Percentiles rank a stretch among this genome's conserved stretches.
Evolutionary conservation across 2,329 filamentous ascomycete genomes (phyloP).

Genomic region (Bertia moriformis): DNA sequence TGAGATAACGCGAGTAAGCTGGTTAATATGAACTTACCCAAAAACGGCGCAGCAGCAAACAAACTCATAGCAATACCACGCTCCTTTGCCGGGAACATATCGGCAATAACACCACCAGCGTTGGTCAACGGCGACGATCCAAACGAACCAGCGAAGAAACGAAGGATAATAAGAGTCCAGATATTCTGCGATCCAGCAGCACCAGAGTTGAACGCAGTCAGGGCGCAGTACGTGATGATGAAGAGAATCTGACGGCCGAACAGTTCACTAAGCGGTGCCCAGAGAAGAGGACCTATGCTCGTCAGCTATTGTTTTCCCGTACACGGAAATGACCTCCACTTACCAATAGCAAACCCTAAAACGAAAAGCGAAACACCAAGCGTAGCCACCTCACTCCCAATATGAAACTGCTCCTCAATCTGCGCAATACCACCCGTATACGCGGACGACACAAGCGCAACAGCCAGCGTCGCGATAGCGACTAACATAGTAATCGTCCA

Average conservation of each 20-base stretch:
- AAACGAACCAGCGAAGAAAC: slow-evolving; percentile 26
- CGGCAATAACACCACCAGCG: slow-evolving; percentile 27
- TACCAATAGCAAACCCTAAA: background rate
- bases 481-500: slow-evolving; percentile 51
- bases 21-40: slow-evolving; percentile 13
- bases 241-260: slow-evolving; percentile 17
- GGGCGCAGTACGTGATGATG: slow-evolving; percentile 16
- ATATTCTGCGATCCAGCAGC: slow-evolving; percentile 26
- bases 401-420: background rate
- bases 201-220: slow-evolving; percentile 15
- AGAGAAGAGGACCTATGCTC: slow-evolving; percentile 14
- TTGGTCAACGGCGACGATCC: slow-evolving; percentile 26
- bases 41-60: slow-evolving; percentile 25
- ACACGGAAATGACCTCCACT: background rate
- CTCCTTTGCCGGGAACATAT: slow-evolving; percentile 24
- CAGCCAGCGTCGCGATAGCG: slow-evolving; percentile 48
- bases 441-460: background rate
- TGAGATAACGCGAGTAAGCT: no score
- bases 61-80: slow-evolving; percentile 23
- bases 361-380: slow-evolving; percentile 1
- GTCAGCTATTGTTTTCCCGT: background rate
- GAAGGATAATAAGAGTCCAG: slow-evolving; percentile 23
- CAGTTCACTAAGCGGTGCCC: slow-evolving; percentile 18
- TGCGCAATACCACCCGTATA: background rate
- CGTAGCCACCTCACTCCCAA: slow-evolving; percentile 1